A percentile compares a stretch with the other conserved stretches of the same genome.
Conservation (phyloP, 768 basidiomycete species). For the Calocybe gangraenosa region DNA sequence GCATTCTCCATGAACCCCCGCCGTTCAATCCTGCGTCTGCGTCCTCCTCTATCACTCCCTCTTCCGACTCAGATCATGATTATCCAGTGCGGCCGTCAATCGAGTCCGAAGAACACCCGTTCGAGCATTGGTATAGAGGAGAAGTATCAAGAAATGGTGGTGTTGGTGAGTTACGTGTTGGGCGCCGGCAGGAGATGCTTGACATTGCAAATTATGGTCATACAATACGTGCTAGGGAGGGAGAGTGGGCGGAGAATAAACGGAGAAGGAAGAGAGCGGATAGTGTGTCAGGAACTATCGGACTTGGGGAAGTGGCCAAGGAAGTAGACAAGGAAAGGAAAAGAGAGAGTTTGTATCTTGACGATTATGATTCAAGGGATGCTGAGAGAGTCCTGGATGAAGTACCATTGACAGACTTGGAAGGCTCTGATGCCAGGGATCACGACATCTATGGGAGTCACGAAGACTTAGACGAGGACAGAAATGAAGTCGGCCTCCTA, state of each 20-base stretch:
- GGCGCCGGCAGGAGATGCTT: conserved; percentile 75
- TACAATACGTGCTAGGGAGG: conserved; percentile 31
- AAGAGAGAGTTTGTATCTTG: conserved; percentile 65
- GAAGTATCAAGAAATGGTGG: conserved; percentile 84
- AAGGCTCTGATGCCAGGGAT: conserved; percentile 41
- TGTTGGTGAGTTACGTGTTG: conserved; percentile 80
- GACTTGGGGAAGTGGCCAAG: conserved; percentile 20
- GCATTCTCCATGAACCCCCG: conserved; percentile 58
- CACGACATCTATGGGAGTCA: conserved; percentile 19
- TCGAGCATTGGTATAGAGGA: conserved; percentile 89
- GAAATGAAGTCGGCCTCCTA: conserved; percentile 1
- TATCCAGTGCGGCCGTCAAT: conserved; percentile 51
- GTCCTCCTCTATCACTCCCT: conserved; percentile 41
- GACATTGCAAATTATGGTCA: conserved; percentile 87
- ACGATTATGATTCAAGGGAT: conserved; percentile 47
- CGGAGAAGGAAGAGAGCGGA: conserved; percentile 56
- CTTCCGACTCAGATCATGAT: conserved; percentile 23
- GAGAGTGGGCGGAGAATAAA: conserved; percentile 18
- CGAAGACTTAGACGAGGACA: conserved; percentile 6
- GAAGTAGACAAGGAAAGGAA: conserved; percentile 34
- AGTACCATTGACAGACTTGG: conserved; percentile 69
- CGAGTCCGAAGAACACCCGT: conserved; percentile 80
- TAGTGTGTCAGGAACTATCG: conserved; percentile 54
- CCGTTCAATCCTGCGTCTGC: conserved; percentile 50
- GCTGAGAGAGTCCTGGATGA: conserved; percentile 69